These are phyloP conservation scores for Tulasnella sp. DNA, from an alignment of 768 basidiomycete species.

Conservation along the genomic window DNA sequence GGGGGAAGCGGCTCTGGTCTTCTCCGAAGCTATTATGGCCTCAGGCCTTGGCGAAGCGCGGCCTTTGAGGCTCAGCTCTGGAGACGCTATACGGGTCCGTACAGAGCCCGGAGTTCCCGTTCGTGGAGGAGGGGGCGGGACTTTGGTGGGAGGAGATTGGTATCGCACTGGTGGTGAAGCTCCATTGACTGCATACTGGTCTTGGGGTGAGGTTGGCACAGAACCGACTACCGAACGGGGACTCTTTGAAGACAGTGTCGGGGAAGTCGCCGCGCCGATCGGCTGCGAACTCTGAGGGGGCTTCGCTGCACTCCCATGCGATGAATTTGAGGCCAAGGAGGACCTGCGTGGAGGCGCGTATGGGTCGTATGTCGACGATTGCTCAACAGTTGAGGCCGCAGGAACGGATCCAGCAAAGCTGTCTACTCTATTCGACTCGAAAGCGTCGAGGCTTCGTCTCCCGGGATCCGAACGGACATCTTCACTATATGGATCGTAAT, in stretches of 20 bases:
- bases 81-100: conserved; percentile 5
- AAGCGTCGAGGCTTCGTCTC: not conserved
- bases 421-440: not conserved
- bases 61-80: not conserved
- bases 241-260: not conserved
- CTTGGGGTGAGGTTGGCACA: not conserved
- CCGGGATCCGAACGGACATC: not conserved
- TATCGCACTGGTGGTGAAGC: not conserved
- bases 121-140: not conserved
- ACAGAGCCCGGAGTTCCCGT: conserved; percentile 14
- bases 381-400: not conserved
- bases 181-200: not conserved
- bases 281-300: not conserved
- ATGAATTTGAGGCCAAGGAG: not conserved
- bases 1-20: not conserved
- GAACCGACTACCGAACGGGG: not conserved
- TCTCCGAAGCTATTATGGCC: not conserved
- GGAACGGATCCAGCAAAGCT: not conserved
- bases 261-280: not conserved
- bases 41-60: conserved; percentile 1
- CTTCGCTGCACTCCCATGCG: not conserved
- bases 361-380: not conserved
- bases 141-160: not conserved
- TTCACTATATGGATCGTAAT: conserved; percentile 1
- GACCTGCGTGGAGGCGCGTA: conserved; percentile 1